Conservation (phyloP, 176 grass and related monocot species). For the Melocanna baccifera region DNA sequence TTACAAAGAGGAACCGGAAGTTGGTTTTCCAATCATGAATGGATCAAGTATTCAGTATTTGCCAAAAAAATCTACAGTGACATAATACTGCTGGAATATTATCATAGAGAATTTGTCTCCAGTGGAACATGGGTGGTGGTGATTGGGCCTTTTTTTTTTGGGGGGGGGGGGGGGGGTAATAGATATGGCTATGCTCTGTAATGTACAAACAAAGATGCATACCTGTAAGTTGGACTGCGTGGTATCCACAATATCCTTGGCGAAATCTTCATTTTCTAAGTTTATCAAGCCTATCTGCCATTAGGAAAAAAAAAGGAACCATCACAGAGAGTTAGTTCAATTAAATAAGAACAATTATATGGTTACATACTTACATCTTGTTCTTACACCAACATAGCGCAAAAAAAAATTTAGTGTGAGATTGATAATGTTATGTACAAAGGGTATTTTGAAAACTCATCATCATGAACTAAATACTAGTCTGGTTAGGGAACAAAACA, state of each 20-base stretch:
- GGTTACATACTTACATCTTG: neutral
- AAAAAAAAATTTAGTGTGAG: neutral
- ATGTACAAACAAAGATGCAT: constrained; percentile 1
- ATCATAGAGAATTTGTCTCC: neutral
- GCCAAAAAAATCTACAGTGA: neutral
- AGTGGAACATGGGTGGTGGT: neutral
- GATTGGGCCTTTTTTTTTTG: too few relatives aligned
- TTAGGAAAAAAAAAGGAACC: constrained; percentile 14
- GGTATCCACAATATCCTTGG: constrained; percentile 67
- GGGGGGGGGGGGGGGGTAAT: neutral
- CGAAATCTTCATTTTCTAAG: constrained; percentile 93
- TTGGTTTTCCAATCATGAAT: constrained; percentile 10
- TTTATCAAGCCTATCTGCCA: constrained; percentile 91
- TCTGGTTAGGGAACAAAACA: constrained; percentile 21
- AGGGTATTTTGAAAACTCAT: neutral
- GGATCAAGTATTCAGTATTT: neutral
- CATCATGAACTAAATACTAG: neutral
- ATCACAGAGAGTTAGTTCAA: constrained; percentile 12
- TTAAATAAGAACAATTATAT: constrained; percentile 23
- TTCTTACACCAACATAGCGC: neutral
- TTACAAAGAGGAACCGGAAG: neutral
- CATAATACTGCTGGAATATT: neutral
- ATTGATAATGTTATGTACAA: neutral
- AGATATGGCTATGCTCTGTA: neutral
- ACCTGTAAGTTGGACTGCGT: constrained; percentile 70